phyloP scores from a whole-genome alignment of 2,329 filamentous ascomycete species.

The Pyrenophora tritici-repentis region DNA sequence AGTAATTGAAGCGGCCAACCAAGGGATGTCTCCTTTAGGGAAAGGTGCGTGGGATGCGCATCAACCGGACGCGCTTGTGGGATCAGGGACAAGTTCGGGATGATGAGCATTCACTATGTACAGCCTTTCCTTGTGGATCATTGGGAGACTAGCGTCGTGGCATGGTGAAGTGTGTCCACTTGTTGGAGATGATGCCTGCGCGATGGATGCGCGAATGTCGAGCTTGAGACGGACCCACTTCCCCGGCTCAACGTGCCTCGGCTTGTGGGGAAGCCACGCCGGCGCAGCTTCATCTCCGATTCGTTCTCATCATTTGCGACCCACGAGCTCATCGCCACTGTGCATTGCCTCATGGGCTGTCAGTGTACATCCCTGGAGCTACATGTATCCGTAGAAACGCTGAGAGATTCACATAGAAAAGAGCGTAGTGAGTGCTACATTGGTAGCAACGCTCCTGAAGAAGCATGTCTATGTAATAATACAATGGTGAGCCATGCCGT shows the following conservation, averaged over 20 bases:
- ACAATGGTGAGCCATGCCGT: background rate
- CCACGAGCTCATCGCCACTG: too few species aligned
- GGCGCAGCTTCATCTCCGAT: slow-evolving; percentile 10
- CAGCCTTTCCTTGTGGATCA: background rate
- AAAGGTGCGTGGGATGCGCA: slow-evolving; percentile 5
- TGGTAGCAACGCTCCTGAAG: too few species aligned
- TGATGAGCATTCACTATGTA: background rate
- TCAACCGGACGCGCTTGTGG: background rate
- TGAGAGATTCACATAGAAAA: too few species aligned
- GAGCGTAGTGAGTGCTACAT: too few species aligned
- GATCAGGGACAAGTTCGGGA: too few species aligned
- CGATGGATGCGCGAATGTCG: slow-evolving; percentile 7
- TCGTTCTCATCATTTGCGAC: background rate
- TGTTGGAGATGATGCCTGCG: background rate
- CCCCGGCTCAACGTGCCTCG: slow-evolving; percentile 22
- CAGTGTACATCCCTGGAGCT: too few species aligned
- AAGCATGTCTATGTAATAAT: background rate
- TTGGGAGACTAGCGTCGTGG: slow-evolving; percentile 4
- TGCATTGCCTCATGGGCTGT: background rate
- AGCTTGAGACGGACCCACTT: slow-evolving; percentile 16
- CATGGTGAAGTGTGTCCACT: slow-evolving; percentile 11
- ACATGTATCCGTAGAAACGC: too few species aligned
- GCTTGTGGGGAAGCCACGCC: slow-evolving; percentile 24
- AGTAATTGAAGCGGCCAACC: background rate
- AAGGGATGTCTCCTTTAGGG: slow-evolving; percentile 4